Evolutionary conservation across 306 rosid genomes (phyloP).

Genomic region (Medicago ruthenica): DNA sequence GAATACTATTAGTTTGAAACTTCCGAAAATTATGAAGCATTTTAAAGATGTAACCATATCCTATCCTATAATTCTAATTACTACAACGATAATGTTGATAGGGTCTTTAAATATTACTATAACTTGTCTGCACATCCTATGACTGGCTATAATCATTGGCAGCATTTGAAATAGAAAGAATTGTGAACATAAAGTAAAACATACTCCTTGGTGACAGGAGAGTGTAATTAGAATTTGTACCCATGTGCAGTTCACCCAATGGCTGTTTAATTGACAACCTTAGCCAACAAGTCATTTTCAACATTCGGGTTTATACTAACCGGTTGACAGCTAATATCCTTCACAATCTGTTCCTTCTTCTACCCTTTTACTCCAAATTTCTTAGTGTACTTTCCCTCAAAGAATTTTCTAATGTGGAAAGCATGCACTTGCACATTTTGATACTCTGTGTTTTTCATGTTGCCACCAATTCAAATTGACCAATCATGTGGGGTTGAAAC

Average conservation of each 20-base stretch:
- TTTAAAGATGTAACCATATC: not conserved
- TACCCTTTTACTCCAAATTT: constrained; percentile 24
- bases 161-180: constrained; percentile 1
- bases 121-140: not conserved
- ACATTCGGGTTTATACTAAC: constrained; percentile 21
- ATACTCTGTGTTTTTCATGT: constrained; percentile 3
- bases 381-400: not conserved
- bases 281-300: constrained; percentile 27
- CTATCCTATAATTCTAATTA: not conserved
- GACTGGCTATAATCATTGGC: constrained; percentile 9
- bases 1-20: not conserved
- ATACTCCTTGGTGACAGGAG: not conserved
- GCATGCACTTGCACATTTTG: constrained; percentile 24
- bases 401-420: constrained; percentile 21
- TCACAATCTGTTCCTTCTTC: constrained; percentile 27
- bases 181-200: not conserved
- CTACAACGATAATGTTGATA: not conserved
- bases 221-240: constrained; percentile 5
- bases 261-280: constrained; percentile 32
- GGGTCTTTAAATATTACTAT: not conserved
- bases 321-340: constrained; percentile 12
- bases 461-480: constrained; percentile 32
- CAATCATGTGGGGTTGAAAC: constrained; percentile 35
- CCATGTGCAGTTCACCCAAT: constrained; percentile 41
- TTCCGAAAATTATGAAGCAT: not conserved